Conservation (phyloP, 2,329 filamentous ascomycete species). For the Fusarium solani-melongenae region DNA sequence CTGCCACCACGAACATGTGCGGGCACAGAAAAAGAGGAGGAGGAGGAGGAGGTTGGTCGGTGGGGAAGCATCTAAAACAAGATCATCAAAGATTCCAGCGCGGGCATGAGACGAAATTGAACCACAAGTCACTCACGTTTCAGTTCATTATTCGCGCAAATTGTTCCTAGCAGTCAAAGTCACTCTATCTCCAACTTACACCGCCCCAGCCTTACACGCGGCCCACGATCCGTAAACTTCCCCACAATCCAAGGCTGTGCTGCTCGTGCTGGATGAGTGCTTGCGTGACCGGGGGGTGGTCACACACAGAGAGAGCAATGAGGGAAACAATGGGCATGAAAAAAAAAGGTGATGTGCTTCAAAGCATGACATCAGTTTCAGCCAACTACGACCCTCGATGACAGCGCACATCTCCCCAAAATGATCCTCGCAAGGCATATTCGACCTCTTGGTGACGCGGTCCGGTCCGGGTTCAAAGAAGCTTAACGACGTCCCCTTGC, state of each 20-base stretch:
- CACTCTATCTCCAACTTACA: conserved; percentile 29
- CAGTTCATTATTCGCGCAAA: conserved; percentile 11
- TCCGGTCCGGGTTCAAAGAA: conserved; percentile 26
- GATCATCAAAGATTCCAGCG: neutral
- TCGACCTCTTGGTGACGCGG: conserved; percentile 14
- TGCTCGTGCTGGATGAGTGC: conserved; percentile 1
- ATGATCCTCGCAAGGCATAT: conserved; percentile 32
- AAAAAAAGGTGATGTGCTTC: neutral
- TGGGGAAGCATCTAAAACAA: conserved; percentile 8
- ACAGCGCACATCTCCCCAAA: conserved; percentile 17
- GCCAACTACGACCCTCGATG: conserved; percentile 21
- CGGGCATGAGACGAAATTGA: neutral
- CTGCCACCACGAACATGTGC: conserved; percentile 27
- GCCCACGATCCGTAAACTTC: conserved; percentile 37
- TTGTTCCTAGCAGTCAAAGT: neutral
- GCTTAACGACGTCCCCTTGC: conserved; percentile 19
- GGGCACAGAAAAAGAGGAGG: neutral
- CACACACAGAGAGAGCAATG: neutral
- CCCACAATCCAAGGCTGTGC: conserved; percentile 41
- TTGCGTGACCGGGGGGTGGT: conserved; percentile 4
- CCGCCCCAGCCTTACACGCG: conserved; percentile 45
- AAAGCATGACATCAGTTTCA: conserved; percentile 41
- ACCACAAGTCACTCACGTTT: neutral
- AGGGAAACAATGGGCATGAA: neutral
- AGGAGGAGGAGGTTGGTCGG: neutral